phyloP scores from a whole-genome alignment of 306 rosid genomes.

The Vigna angularis region DNA sequence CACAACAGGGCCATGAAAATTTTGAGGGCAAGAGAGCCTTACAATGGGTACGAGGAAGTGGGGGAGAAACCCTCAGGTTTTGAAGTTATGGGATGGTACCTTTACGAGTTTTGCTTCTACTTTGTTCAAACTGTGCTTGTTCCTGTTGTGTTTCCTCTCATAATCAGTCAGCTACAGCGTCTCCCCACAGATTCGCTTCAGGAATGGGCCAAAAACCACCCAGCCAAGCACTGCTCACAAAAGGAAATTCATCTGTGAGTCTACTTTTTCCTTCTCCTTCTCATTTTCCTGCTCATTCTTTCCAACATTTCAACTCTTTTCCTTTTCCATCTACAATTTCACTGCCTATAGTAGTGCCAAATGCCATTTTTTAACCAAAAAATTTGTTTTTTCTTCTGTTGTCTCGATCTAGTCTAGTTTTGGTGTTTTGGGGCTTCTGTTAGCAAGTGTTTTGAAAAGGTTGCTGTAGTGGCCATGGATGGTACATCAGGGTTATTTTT shows the following conservation, averaged over 20 bases:
- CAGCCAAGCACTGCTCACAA: conserved; percentile 49
- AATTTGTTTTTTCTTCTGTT: conserved; percentile 17
- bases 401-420: conserved; percentile 42
- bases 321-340: neutral
- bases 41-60: conserved; percentile 54
- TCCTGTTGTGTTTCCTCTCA: conserved; percentile 87
- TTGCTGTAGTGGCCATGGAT: conserved; percentile 16
- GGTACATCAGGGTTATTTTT: neutral
- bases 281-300: neutral
- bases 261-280: neutral
- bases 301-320: neutral
- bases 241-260: conserved; percentile 76
- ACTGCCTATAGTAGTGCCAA: neutral
- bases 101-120: conserved; percentile 77
- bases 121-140: conserved; percentile 70
- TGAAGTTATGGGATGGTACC: conserved; percentile 82
- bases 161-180: conserved; percentile 65
- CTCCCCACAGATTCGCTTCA: conserved; percentile 45
- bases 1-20: conserved; percentile 55
- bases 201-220: conserved; percentile 44
- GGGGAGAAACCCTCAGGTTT: conserved; percentile 64
- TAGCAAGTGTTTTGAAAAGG: conserved; percentile 4
- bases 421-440: conserved; percentile 18
- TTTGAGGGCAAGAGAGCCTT: conserved; percentile 57
- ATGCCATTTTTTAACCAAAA: neutral